A percentile compares a stretch with the other conserved stretches of the same genome.
These are phyloP conservation scores for Malus sieversii DNA, from an alignment of 306 rosid species.

Conservation along the genomic window DNA sequence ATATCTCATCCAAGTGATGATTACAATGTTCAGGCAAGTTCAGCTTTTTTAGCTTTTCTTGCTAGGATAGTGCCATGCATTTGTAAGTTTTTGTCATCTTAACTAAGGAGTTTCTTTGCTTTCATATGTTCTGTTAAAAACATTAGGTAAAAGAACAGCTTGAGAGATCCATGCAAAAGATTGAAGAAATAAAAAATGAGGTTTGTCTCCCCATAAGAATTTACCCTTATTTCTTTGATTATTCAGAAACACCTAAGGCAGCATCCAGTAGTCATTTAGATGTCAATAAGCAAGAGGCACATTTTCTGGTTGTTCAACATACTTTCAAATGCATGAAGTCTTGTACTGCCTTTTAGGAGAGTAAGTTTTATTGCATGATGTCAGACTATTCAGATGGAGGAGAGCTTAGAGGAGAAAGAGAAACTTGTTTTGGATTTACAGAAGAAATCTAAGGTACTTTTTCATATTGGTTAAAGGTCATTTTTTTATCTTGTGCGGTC, in stretches of 20 bases:
- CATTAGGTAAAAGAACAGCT: conserved; percentile 56
- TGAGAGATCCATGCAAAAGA: conserved; percentile 44
- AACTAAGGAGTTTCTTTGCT: neutral
- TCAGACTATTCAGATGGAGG: conserved; percentile 57
- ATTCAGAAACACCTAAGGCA: neutral
- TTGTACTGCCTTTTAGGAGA: conserved; percentile 1
- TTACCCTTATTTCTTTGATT: neutral
- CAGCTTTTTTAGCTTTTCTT: conserved; percentile 18
- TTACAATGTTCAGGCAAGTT: conserved; percentile 40
- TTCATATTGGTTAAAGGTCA: neutral
- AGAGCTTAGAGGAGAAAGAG: conserved; percentile 36
- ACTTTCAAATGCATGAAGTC: neutral
- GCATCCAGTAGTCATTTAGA: conserved; percentile 2
- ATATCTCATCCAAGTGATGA: conserved; percentile 46
- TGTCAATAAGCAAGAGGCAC: conserved; percentile 1
- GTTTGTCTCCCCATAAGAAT: conserved; percentile 31
- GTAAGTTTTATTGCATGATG: conserved; percentile 19
- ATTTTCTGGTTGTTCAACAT: neutral
- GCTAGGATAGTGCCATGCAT: neutral
- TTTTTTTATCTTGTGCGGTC: neutral
- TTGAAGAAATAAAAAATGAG: conserved; percentile 64
- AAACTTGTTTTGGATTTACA: conserved; percentile 45
- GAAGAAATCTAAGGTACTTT: conserved; percentile 58
- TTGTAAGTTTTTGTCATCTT: neutral
- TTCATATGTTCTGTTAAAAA: conserved; percentile 1